Base-by-base conservation (phyloP, 148 eudicot genomes). In the Polygonum aviculare region DNA sequence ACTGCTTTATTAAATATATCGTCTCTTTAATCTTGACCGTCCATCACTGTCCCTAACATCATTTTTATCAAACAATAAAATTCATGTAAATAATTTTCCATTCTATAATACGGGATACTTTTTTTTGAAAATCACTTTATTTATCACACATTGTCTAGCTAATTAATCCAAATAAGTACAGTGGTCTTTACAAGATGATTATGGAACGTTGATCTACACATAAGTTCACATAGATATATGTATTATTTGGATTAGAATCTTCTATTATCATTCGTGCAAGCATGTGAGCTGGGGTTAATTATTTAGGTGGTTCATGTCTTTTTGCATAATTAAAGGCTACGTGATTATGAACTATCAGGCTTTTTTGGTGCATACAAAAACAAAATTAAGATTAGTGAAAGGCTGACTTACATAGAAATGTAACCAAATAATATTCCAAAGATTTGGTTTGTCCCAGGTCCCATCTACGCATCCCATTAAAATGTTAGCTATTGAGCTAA, bases 401-500 rank as follows among this genome's bases (percentile, higher is more conserved):
- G 63, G 12, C 31, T 21, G 63, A 8, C 31, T 57, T 19, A 57
- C 63, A 9, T 31, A 4, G 33, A 63, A 63, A 35, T 63, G 18
- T 6, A 67, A 35, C 72, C 9, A 35, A 67, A 67, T 36, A 15
- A 67, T 67, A 67, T 67, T 67, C 21, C 18, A 7, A n/a, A 67
- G 72, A 67, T 67, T 67, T 67, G 44, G 44, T 67, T 36, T 67
- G 72, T 67, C 72, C 38, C 2, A 67, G 72, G 72, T 12, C 21
- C 72, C 72, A 35, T 15, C 38, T 36, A 12, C 21, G 72, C 38
- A 35, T 67, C 45, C 5, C 11, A 67, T 60, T 60, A 60, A 67
- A 67, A 26, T 26, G 72, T 67, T 38, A 10, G 40, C 18, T 63
- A 63, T 33, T 6, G 35, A 36, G 44, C 72, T 67, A 67, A 67